Percentiles rank a stretch among this genome's conserved stretches.
phyloP scores from a whole-genome alignment of 2,329 filamentous ascomycete species.

The Aspergillus fructus region DNA sequence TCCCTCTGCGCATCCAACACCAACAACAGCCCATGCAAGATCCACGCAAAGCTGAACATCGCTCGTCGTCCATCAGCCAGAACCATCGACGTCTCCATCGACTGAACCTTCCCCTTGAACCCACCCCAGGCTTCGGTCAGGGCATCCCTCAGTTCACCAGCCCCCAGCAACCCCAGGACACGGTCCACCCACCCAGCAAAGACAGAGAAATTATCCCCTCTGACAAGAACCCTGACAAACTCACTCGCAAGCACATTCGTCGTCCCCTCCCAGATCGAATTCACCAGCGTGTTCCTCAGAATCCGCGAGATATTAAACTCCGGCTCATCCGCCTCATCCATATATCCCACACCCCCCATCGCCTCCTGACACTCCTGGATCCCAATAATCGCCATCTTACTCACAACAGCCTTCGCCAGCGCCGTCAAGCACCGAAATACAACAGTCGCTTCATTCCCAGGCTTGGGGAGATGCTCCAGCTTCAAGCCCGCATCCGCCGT shows the following conservation, averaged over 20 bases:
- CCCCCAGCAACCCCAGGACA: not conserved
- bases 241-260: constrained; percentile 63
- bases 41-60: constrained; percentile 37
- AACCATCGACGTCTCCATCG: not conserved
- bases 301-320: constrained; percentile 66
- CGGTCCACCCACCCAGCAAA: constrained; percentile 7
- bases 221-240: constrained; percentile 4
- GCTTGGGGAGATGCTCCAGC: constrained; percentile 28
- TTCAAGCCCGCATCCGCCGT: constrained; percentile 3
- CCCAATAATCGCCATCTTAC: constrained; percentile 30
- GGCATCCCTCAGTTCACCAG: not conserved
- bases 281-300: constrained; percentile 60
- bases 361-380: constrained; percentile 41
- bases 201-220: not conserved
- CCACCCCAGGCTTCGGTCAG: not conserved
- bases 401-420: constrained; percentile 35
- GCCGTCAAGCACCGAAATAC: constrained; percentile 32
- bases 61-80: constrained; percentile 28
- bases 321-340: constrained; percentile 50
- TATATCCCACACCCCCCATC: constrained; percentile 40
- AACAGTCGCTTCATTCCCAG: constrained; percentile 24
- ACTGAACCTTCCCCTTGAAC: not conserved
- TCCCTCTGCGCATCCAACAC: constrained; percentile 39
- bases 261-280: constrained; percentile 68
- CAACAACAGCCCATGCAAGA: constrained; percentile 37